A percentile compares a stretch with the other conserved stretches of the same genome.
These are phyloP conservation scores for Sporobolomyces phaffii DNA, from an alignment of 768 basidiomycete species.

Conservation along the genomic window DNA sequence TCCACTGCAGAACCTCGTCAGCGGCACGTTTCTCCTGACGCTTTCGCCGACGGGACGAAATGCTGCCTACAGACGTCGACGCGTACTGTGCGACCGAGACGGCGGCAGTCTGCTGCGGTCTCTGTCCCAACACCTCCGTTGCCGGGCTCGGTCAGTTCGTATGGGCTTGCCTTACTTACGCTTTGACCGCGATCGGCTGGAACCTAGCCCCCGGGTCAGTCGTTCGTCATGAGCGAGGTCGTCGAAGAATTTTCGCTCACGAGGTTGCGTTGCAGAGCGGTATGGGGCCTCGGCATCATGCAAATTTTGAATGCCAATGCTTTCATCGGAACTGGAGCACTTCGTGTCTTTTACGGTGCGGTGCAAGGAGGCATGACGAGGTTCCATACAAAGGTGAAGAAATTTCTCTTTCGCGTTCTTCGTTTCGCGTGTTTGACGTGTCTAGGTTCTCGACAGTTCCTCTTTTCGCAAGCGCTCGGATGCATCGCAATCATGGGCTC, in stretches of 20 bases:
- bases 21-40: no score
- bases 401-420: not conserved
- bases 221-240: no score
- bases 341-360: not conserved
- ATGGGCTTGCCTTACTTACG: slow-evolving; percentile 9
- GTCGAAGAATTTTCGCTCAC: no score
- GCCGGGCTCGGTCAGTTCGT: slow-evolving; percentile 1
- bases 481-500: slow-evolving; percentile 14
- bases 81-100: slow-evolving; percentile 8
- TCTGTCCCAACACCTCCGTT: not conserved
- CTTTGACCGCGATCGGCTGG: not conserved
- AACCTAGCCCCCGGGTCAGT: not conserved
- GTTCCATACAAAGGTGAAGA: not conserved
- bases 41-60: no score
- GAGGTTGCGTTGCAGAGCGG: not conserved
- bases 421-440: no score
- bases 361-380: not conserved
- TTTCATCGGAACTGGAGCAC: not conserved
- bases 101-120: slow-evolving; percentile 7
- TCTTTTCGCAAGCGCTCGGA: slow-evolving; percentile 17
- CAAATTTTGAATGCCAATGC: slow-evolving; percentile 5
- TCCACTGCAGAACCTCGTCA: no score
- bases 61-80: slow-evolving; percentile 22
- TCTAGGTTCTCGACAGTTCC: no score
- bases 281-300: slow-evolving; percentile 15